Base-by-base conservation (phyloP, 768 basidiomycete species). In the Kwoniella heveanensis region DNA sequence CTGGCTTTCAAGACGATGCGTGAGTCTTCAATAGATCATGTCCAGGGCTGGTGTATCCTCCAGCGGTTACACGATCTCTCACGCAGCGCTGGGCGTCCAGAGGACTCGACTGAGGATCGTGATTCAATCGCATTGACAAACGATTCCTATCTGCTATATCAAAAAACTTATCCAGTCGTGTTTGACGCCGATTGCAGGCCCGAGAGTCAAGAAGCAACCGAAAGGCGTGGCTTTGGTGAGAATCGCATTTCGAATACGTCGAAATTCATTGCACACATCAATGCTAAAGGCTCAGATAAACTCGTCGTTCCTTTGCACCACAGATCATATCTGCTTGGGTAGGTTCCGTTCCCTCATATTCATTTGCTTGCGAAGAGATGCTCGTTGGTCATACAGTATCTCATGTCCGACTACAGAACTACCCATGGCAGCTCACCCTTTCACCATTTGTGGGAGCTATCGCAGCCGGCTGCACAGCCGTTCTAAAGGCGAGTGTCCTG, bases 391-490 rank as follows among this genome's bases (percentile, higher is more conserved):
- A 44, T 10, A 17, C 39, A 44, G 4, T 44, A 10, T 44, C 3
- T 44, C 7, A 32, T 32, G 32, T 32, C 13, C 9, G 30, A 24
- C 2, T 26, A 10, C 57, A 76, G 79, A 80, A 80, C 62, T 79
- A 68, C 56, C 78, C 76, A 17, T 75, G 68, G 66, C 76, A 76
- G 55, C 68, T 79, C 21, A 65, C 67, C 8, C 39, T 81, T 13
- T 68, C 60, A 15, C 77, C 78, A 0, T 55, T 81, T 27, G 66
- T 77, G 13, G 72, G 71, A 10, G 79, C 80, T 24, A 73, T 81
- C 24, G 77, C 80, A 4, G 80, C 80, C 10, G 80, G 80, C 2
- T 81, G 80, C 63, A 76, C 80, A 17, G 70, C 65, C 10, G 65
- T 81, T 6, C 29, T 81, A 59, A 80, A 80, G 67, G 79, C 74